Conservation (phyloP, 768 basidiomycete genomes). For the Phallus indusiatus region DNA sequence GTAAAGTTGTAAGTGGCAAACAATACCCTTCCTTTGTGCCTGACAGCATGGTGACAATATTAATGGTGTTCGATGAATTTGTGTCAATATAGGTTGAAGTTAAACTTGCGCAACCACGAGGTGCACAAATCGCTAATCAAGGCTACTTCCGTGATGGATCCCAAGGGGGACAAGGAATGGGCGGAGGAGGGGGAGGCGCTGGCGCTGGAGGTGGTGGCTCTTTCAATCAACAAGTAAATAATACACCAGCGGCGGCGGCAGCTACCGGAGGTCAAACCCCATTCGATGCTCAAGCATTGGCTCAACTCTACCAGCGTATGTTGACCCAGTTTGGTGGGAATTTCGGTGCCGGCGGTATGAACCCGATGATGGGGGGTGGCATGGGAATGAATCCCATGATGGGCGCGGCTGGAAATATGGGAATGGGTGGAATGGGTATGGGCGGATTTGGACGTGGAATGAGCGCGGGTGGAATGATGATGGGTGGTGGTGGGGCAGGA, state of each 20-base stretch:
- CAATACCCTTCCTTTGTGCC: constrained; percentile 1
- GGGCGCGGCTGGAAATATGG: constrained; percentile 15
- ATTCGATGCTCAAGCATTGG: constrained; percentile 90
- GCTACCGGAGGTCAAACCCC: constrained; percentile 29
- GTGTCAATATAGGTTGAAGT: constrained; percentile 79
- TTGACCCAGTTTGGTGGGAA: constrained; percentile 69
- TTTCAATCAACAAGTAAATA: constrained; percentile 33
- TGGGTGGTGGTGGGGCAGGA: constrained; percentile 32
- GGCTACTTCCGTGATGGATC: constrained; percentile 59
- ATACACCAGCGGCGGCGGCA: constrained; percentile 15
- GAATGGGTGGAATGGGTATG: constrained; percentile 20
- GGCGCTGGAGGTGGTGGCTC: constrained; percentile 22
- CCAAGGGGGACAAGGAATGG: constrained; percentile 34
- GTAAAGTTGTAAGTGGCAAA: constrained; percentile 66
- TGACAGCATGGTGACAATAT: not conserved
- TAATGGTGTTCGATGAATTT: not conserved
- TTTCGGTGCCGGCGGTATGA: constrained; percentile 25
- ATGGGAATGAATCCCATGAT: constrained; percentile 10
- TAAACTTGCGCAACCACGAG: constrained; percentile 86
- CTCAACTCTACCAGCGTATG: constrained; percentile 92
- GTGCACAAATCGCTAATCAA: constrained; percentile 19
- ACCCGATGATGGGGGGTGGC: constrained; percentile 41
- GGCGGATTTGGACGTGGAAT: constrained; percentile 27
- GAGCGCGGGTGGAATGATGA: constrained; percentile 32
- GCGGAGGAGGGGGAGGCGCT: constrained; percentile 24